These are phyloP conservation scores for Ammopiptanthus mongolicus DNA, from an alignment of 306 rosid species.

Conservation along the genomic window DNA sequence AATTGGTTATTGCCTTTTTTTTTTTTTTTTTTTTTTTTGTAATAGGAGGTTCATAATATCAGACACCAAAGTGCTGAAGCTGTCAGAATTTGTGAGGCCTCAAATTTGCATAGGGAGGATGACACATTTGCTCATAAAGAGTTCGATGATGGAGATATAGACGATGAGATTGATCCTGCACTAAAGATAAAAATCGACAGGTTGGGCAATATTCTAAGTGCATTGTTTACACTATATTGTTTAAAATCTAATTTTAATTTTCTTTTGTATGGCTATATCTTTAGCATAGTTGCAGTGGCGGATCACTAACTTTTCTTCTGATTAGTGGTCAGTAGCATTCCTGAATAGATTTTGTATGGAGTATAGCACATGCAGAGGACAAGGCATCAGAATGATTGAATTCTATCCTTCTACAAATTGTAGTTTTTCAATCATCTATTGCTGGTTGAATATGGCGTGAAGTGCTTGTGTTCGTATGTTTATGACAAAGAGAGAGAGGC, in stretches of 20 bases:
- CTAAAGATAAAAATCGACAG: constrained; percentile 87
- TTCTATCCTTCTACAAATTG: constrained; percentile 21
- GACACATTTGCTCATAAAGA: constrained; percentile 40
- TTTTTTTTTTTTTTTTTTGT: not conserved
- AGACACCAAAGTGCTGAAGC: constrained; percentile 42
- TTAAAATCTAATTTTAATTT: not conserved
- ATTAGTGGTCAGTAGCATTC: not conserved
- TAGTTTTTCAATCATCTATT: constrained; percentile 18
- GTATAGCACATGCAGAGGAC: constrained; percentile 26
- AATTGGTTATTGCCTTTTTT: not conserved
- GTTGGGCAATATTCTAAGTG: constrained; percentile 27
- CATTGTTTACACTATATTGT: not conserved
- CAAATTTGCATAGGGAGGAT: constrained; percentile 41
- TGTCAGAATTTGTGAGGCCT: constrained; percentile 51
- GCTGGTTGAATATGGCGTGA: constrained; percentile 19
- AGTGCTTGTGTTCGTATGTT: not conserved
- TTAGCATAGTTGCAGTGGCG: not conserved
- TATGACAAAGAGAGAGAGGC: not conserved
- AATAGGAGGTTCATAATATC: constrained; percentile 55
- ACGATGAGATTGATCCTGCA: constrained; percentile 90
- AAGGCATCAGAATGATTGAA: constrained; percentile 16
- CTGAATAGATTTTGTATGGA: constrained; percentile 14
- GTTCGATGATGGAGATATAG: constrained; percentile 66
- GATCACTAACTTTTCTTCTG: constrained; percentile 5
- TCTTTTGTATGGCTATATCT: not conserved